phyloP scores from a whole-genome alignment of 2,329 filamentous ascomycete species.

The Ceratocystis destructans region DNA sequence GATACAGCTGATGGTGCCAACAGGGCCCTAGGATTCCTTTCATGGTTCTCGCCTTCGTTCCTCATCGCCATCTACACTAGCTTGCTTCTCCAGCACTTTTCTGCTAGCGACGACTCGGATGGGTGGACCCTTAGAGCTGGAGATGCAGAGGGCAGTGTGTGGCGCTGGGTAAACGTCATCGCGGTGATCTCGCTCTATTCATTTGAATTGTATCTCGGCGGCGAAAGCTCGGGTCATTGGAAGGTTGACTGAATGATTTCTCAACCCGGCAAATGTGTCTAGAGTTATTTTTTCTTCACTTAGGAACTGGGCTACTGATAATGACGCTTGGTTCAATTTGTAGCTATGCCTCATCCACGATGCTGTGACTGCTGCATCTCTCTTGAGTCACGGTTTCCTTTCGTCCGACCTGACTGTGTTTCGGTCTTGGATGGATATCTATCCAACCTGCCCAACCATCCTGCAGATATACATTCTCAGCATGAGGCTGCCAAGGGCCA shows the following conservation, averaged over 20 bases:
- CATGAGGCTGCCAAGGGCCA: neutral
- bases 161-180: constrained; percentile 86
- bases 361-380: neutral
- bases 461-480: neutral
- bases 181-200: constrained; percentile 83
- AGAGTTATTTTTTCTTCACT: constrained; percentile 5
- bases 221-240: constrained; percentile 83
- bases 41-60: constrained; percentile 89
- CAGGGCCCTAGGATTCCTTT: constrained; percentile 67
- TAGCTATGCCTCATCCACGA: neutral
- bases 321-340: neutral
- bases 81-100: constrained; percentile 87
- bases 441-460: neutral
- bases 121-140: constrained; percentile 80
- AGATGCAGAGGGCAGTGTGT: constrained; percentile 69
- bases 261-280: constrained; percentile 16
- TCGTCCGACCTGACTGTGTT: neutral
- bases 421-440: neutral
- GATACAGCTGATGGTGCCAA: constrained; percentile 65
- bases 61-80: constrained; percentile 95
- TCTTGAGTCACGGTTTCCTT: neutral
- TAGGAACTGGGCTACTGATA: neutral
- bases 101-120: constrained; percentile 53
- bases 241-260: constrained; percentile 60
- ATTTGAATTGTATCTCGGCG: constrained; percentile 75